Base-by-base conservation (phyloP, 2,329 filamentous ascomycete species). In the Akanthomyces dipterigenus region DNA sequence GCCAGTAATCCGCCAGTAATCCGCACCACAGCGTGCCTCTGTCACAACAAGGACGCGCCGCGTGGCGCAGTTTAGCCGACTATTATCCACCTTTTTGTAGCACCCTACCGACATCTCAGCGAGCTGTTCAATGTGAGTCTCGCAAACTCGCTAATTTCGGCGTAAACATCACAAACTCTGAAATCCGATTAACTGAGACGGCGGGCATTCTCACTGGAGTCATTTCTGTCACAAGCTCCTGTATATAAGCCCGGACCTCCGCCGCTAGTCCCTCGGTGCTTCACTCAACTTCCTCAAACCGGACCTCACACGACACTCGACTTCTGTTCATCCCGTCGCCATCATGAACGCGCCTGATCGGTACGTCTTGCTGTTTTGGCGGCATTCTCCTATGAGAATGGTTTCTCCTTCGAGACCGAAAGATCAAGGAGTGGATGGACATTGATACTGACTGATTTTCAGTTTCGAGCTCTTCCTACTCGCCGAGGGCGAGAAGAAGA, bases 401-500 rank as follows among this genome's bases (percentile, higher is more conserved):
- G 20, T n/a, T 24, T n/a, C 24, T 11, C 9, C 5, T 43, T 7
- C 26, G 18, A 36, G 26, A 58, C 59, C 60, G 24, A 24, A 55
- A 16, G 11, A 1, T 12, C 20, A 7, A 46, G 7, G 20, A 16
- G 1, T 6, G 16, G 3, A 36, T n/a, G n/a, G 28, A 34, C 45
- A 20, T 20, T 6, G 26, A 55, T 56, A 60, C 65, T 69, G 60
- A 70, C 67, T 63, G 31, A 3, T 7, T 42, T 28, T 14, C 62
- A 98, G 95, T 72, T 96, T 96, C 79, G 95, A 98, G 81, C 85
- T 96, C 54, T 98, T 97, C 78, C 78, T 97, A 65, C 88, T 98
- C 63, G 84, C 77, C 45, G 89, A 92, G 54, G 92, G 88, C 64
- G 91, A 99, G 82, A 95, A 93, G 81, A 98, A 97, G 78, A 91